Base-by-base conservation (phyloP, 441 rosid genomes). In the Aquilaria agallochum region DNA sequence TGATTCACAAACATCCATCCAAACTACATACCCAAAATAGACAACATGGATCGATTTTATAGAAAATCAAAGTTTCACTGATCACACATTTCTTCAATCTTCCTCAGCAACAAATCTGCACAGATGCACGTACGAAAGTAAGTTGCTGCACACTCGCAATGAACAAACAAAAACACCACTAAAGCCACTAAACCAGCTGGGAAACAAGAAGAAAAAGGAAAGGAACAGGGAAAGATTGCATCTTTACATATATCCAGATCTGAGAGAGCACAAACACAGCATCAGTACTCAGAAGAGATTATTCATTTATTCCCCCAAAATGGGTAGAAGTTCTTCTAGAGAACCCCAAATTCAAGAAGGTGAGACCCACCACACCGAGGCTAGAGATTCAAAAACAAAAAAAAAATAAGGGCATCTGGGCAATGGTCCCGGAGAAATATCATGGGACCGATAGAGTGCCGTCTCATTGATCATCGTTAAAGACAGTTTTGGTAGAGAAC, bases 1-100 rank as follows among this genome's bases (percentile, higher is more conserved):
- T 53, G 78, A 77, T 70, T 77, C 83, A 71, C 74, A 77, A 59
- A 80, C 91, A 82, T 91, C 99, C 99, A 94, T 94, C 85, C 82
- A 82, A 75, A 68, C 77, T 20, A 20, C 27, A 20, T 67, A 64
- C 59, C 84, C 71, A 70, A 80, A 76, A 56, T 69, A 86, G 68
- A 76, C 82, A 76, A 79, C 89, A 86, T 86, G 74, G 87, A 82
- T 20, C 27, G 59, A 65, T 58, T 71, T 53, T 56, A 20, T 72
- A 72, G 40, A 64, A 59, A 60, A 64, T 50, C 51, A 58, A 56
- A 56, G 60, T 69, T 72, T 74, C 60, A 68, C 67, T 67, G 72
- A 73, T 70, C 75, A 11, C 56, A 50, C 72, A 53, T 66, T 75
- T 53, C 66, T 64, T 69, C 59, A 56, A 71, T 64, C 62, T 78